A percentile compares a stretch with the other conserved stretches of the same genome.
phyloP scores from a whole-genome alignment of 1,284 basidiomycete genomes.

The Somion occarium region DNA sequence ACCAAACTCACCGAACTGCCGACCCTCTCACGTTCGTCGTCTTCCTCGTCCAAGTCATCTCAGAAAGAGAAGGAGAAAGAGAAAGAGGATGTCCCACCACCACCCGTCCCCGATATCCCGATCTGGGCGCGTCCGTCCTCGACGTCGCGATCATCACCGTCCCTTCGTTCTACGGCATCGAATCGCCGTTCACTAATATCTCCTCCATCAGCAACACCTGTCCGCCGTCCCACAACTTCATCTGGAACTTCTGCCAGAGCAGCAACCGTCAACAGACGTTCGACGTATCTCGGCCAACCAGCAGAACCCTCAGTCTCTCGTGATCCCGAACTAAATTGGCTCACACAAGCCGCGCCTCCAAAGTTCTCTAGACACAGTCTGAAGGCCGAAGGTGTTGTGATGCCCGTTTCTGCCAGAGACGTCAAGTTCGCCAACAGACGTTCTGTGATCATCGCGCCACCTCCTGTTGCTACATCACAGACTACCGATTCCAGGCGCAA shows the following conservation, averaged over 20 bases:
- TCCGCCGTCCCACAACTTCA: slow-evolving; percentile 11
- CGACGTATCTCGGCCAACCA: background rate
- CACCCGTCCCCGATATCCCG: slow-evolving; percentile 13
- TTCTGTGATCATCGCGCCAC: slow-evolving; percentile 9
- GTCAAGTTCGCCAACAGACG: slow-evolving; percentile 10
- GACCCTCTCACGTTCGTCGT: slow-evolving; percentile 4
- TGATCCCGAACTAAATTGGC: slow-evolving; percentile 32
- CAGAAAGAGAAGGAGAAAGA: background rate
- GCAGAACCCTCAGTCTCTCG: slow-evolving; percentile 16
- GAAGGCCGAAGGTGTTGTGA: slow-evolving; percentile 33
- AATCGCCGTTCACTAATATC: background rate
- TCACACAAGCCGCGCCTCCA: slow-evolving; percentile 35
- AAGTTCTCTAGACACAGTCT: slow-evolving; percentile 40
- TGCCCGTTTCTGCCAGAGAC: slow-evolving; percentile 37
- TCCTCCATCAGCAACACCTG: slow-evolving; percentile 2
- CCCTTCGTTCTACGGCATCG: background rate
- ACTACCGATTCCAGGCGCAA: slow-evolving; percentile 2
- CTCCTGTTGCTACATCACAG: background rate
- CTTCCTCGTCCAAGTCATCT: background rate
- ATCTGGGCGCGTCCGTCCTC: slow-evolving; percentile 11
- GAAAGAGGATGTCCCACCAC: background rate
- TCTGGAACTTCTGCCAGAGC: background rate
- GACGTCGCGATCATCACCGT: background rate
- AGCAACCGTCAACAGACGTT: slow-evolving; percentile 1
- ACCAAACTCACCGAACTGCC: slow-evolving; percentile 10